Evolutionary conservation across 2,329 filamentous ascomycete genomes (phyloP).

Genomic region (Beauveria scarabaeidicola): DNA sequence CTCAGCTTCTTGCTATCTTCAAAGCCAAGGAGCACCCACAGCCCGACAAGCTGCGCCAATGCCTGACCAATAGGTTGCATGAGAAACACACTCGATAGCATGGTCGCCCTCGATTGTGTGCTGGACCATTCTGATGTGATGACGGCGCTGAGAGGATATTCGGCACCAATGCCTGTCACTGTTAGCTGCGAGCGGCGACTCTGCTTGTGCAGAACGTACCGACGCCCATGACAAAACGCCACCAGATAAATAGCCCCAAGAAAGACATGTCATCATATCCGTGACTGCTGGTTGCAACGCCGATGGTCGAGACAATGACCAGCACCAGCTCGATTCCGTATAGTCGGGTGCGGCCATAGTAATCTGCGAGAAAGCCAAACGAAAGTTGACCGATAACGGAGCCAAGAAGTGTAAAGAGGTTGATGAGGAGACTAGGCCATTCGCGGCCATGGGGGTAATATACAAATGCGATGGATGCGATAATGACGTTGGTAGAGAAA

Average conservation of each 20-base stretch:
- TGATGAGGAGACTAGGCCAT: slow-evolving; percentile 41
- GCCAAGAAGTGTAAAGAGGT: slow-evolving; percentile 43
- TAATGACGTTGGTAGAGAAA: slow-evolving; percentile 46
- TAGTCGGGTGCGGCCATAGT: slow-evolving; percentile 44
- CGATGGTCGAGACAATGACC: slow-evolving; percentile 49
- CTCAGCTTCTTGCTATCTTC: slow-evolving; percentile 33
- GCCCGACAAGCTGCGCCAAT: slow-evolving; percentile 52
- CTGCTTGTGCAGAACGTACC: slow-evolving; percentile 24
- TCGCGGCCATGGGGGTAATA: slow-evolving; percentile 39
- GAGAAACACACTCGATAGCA: slow-evolving; percentile 60
- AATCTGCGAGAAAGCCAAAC: slow-evolving; percentile 46
- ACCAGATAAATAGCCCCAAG: slow-evolving; percentile 42
- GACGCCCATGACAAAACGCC: slow-evolving; percentile 47
- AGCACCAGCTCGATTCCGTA: slow-evolving; percentile 50
- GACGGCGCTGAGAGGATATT: slow-evolving; percentile 59
- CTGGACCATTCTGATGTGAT: slow-evolving; percentile 59
- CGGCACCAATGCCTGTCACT: slow-evolving; percentile 51
- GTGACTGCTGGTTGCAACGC: slow-evolving; percentile 43
- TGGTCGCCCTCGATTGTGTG: slow-evolving; percentile 55
- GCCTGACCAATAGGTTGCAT: slow-evolving; percentile 63
- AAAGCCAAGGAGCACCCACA: slow-evolving; percentile 42
- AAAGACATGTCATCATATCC: slow-evolving; percentile 43
- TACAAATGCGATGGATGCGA: slow-evolving; percentile 44
- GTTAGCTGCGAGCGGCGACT: neutral
- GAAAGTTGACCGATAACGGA: slow-evolving; percentile 43